Conservation (phyloP, 2,329 filamentous ascomycete genomes). For the Epichloe sylvatica region DNA sequence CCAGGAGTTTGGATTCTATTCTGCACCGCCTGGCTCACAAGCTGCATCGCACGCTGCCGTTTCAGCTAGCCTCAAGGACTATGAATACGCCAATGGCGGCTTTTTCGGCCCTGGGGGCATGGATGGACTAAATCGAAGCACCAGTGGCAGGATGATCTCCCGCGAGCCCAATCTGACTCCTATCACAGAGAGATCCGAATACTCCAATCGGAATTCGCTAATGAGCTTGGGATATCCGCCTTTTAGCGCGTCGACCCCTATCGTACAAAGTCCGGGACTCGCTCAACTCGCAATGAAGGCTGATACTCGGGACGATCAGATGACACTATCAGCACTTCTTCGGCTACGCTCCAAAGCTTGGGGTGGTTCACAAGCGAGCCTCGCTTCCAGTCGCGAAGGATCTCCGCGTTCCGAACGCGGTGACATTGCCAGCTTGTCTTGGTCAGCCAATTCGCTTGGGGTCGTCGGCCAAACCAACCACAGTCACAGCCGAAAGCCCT, state of each 20-base stretch:
- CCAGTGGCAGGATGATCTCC: constrained; percentile 59
- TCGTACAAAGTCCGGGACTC: constrained; percentile 55
- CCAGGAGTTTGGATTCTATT: constrained; percentile 93
- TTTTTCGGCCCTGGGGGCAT: constrained; percentile 67
- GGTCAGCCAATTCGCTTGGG: constrained; percentile 4
- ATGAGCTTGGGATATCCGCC: constrained; percentile 48
- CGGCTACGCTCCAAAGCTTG: constrained; percentile 63
- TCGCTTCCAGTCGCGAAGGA: constrained; percentile 40
- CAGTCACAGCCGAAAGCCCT: constrained; percentile 33
- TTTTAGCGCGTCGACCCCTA: constrained; percentile 28
- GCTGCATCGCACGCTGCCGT: constrained; percentile 31
- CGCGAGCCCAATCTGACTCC: constrained; percentile 87
- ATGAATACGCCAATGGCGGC: constrained; percentile 63
- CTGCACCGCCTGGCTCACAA: constrained; percentile 34
- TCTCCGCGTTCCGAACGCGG: constrained; percentile 36
- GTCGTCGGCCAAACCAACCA: neutral
- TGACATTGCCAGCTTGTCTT: constrained; percentile 20
- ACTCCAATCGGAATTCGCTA: constrained; percentile 85
- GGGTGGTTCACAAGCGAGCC: constrained; percentile 65
- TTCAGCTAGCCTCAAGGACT: constrained; percentile 20
- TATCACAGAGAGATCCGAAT: constrained; percentile 91
- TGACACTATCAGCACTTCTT: constrained; percentile 59
- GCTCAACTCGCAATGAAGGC: constrained; percentile 60
- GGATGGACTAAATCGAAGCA: constrained; percentile 44
- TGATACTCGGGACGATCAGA: constrained; percentile 47